Conservation (phyloP, 2,329 filamentous ascomycete species). For the Seiridium cupressi region DNA sequence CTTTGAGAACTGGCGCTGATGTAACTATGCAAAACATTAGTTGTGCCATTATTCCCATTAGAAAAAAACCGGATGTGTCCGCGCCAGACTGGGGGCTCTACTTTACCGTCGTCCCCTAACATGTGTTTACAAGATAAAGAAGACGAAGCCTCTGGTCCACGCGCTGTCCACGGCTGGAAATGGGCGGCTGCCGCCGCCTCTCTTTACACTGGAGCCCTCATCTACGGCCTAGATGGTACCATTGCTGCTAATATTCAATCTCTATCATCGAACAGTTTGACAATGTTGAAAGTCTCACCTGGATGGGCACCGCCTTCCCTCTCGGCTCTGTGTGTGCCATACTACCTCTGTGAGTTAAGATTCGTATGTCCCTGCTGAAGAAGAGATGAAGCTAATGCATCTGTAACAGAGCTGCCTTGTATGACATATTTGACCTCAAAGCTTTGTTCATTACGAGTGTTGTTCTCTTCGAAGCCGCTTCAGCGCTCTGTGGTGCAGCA, state of each 20-base stretch:
- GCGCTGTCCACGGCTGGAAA: not conserved
- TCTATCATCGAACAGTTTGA: not conserved
- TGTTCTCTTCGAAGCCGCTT: constrained; percentile 17
- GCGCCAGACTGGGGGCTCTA: not conserved
- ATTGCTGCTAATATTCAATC: not conserved
- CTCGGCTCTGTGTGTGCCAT: not conserved
- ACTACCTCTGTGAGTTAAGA: not conserved
- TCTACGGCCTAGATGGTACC: constrained; percentile 31
- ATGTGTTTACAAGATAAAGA: not conserved
- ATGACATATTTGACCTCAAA: constrained; percentile 40
- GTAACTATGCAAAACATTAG: not conserved
- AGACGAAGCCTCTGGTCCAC: not conserved
- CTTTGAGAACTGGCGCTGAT: not conserved
- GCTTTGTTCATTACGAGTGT: constrained; percentile 24
- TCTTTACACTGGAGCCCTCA: constrained; percentile 20
- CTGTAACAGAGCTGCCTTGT: constrained; percentile 22
- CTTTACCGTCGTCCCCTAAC: not conserved
- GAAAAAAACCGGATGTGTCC: no score
- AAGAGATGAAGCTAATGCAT: not conserved
- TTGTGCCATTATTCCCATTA: not conserved
- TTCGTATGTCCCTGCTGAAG: not conserved
- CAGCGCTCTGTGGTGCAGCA: constrained; percentile 40
- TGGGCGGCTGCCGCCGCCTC: not conserved
- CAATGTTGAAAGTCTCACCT: constrained; percentile 14
- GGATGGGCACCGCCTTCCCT: not conserved